Evolutionary conservation across 129 eudicot genomes (phyloP).

Genomic region (Chrysanthemum lavandulifolium): DNA sequence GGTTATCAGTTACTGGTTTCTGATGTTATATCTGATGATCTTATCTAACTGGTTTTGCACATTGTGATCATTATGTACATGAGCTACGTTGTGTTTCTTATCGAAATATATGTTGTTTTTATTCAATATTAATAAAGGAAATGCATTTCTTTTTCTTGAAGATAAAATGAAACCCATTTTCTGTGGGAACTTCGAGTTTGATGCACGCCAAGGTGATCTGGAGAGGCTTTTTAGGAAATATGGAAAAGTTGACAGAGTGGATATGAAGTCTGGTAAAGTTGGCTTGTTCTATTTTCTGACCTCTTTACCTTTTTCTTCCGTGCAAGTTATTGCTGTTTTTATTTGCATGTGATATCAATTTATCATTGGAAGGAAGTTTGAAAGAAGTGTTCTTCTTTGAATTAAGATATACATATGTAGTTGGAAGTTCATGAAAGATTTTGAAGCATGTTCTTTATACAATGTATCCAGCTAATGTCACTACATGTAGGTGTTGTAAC

Average conservation of each 20-base stretch:
- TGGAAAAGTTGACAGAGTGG: conserved; percentile 92
- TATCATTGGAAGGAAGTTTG: conserved; percentile 1
- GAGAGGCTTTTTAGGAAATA: conserved; percentile 86
- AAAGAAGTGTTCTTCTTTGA: neutral
- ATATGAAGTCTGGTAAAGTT: conserved; percentile 89
- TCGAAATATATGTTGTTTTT: neutral
- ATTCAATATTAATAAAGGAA: neutral
- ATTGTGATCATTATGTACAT: neutral
- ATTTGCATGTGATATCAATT: conserved; percentile 6
- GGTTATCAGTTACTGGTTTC: no score
- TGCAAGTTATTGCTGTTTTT: neutral
- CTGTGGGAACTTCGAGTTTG: conserved; percentile 88
- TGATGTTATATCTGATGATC: no score
- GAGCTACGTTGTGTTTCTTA: neutral
- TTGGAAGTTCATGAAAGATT: conserved; percentile 9
- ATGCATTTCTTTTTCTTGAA: conserved; percentile 15
- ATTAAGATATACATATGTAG: neutral
- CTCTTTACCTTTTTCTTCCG: conserved; percentile 1
- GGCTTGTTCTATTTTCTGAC: neutral
- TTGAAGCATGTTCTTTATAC: neutral
- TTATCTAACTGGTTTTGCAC: no score
- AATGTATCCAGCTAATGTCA: conserved; percentile 1
- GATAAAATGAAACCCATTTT: conserved; percentile 82
- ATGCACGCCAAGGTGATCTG: conserved; percentile 88
- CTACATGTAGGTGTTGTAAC: neutral